Evolutionary conservation across 1,284 basidiomycete species (phyloP).

Genomic region (Malassezia restricta): DNA sequence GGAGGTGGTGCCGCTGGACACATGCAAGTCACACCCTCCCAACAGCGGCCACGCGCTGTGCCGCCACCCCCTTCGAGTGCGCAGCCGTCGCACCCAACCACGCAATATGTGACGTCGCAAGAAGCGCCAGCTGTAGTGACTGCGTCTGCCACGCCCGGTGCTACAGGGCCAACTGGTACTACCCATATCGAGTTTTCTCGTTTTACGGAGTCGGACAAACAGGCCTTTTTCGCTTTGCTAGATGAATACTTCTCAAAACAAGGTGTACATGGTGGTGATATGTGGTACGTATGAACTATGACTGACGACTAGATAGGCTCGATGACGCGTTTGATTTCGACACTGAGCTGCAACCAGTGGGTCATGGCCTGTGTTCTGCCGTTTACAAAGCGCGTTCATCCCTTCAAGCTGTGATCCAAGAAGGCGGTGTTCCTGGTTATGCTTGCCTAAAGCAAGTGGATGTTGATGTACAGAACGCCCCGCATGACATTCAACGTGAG

Average conservation of each 20-base stretch:
- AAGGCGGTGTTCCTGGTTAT: conserved; percentile 12
- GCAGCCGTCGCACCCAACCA: neutral
- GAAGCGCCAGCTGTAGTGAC: neutral
- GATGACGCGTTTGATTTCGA: conserved; percentile 7
- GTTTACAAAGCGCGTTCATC: conserved; percentile 2
- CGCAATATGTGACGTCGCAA: neutral
- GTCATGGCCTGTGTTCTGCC: conserved; percentile 11
- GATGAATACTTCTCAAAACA: conserved; percentile 22
- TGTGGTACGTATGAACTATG: conserved; percentile 9
- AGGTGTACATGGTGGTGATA: neutral
- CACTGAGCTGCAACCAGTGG: neutral
- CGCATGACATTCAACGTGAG: conserved; percentile 25
- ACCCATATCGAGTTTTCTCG: conserved; percentile 27
- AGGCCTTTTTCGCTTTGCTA: conserved; percentile 30
- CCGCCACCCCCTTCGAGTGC: conserved; percentile 5
- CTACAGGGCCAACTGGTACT: neutral
- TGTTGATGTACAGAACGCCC: conserved; percentile 25
- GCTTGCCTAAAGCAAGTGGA: conserved; percentile 28
- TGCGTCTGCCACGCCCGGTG: neutral
- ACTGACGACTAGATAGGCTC: conserved; percentile 9
- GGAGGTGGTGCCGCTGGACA: conserved; percentile 4
- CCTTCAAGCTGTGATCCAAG: neutral
- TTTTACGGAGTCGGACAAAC: conserved; percentile 30
- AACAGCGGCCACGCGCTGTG: neutral
- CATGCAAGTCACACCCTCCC: neutral